phyloP scores from a whole-genome alignment of 768 basidiomycete genomes.

The Termitomyces sp. region DNA sequence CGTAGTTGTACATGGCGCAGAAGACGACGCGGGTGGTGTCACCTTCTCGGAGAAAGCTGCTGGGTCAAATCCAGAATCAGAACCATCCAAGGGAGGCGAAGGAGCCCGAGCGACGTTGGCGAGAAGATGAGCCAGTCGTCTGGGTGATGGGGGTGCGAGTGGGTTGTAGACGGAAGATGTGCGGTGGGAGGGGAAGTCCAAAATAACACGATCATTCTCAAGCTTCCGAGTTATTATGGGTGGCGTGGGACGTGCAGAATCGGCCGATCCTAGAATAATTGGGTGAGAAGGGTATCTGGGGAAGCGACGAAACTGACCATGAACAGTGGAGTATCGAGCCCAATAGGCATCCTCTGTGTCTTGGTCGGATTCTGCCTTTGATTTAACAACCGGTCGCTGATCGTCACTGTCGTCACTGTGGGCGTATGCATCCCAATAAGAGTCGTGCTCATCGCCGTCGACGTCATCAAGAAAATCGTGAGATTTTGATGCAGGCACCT shows the following conservation, averaged over 20 bases:
- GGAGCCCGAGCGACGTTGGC: slow-evolving; percentile 25
- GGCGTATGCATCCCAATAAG: slow-evolving; percentile 69
- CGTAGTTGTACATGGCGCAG: background rate
- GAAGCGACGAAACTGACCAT: slow-evolving; percentile 40
- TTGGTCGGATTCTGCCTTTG: slow-evolving; percentile 16
- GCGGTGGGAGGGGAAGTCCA: slow-evolving; percentile 21
- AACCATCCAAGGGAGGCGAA: slow-evolving; percentile 20
- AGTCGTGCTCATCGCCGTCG: slow-evolving; percentile 41
- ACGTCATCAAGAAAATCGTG: slow-evolving; percentile 25
- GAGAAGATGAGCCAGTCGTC: slow-evolving; percentile 32
- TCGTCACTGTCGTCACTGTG: slow-evolving; percentile 25
- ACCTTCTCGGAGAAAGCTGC: slow-evolving; percentile 9
- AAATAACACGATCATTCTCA: slow-evolving; percentile 25
- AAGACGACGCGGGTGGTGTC: slow-evolving; percentile 6
- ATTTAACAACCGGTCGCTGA: slow-evolving; percentile 9
- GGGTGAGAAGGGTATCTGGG: background rate
- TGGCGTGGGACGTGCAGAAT: slow-evolving; percentile 62
- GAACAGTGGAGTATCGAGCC: slow-evolving; percentile 66
- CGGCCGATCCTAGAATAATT: slow-evolving; percentile 50
- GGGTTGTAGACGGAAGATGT: slow-evolving; percentile 30
- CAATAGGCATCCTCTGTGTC: slow-evolving; percentile 63
- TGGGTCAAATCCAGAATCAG: slow-evolving; percentile 17
- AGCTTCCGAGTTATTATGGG: slow-evolving; percentile 24
- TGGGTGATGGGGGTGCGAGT: slow-evolving; percentile 36
- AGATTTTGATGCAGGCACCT: slow-evolving; percentile 19